Base-by-base conservation (phyloP, 495 filamentous ascomycete species). In the Jackrogersella minutella region DNA sequence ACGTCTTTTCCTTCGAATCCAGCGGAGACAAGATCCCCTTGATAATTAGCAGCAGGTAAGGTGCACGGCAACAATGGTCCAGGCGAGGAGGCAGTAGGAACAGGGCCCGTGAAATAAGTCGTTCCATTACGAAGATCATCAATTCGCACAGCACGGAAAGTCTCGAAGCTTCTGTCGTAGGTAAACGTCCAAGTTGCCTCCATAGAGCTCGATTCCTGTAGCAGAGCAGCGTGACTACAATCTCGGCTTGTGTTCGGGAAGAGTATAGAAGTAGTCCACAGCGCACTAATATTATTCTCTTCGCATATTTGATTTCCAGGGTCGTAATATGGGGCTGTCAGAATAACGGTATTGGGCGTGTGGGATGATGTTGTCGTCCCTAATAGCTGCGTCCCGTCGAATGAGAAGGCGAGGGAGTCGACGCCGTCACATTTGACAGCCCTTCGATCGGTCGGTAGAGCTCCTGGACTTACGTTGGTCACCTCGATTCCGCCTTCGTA, bases 201-300 rank as follows among this genome's bases (percentile, higher is more conserved):
- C 34, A 86, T 86, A 54, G 90, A 85, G n/a, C 84, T 83, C 30
- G 87, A 85, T 62, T 85, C 81, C 33, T 91, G 87, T 1, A 96
- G 78, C 16, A 94, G 69, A 1, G 88, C 88, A 36, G 90, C 92
- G 76, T 93, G 89, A 55, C 88, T 91, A 60, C 89, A 93, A 34
- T 90, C 88, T 36, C 85, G 82, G 53, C 87, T 91, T 16, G 85
- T 87, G 56, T 93, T 90, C 0, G 92, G 92, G 49, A 96, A 96
- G 0, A 96, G 78, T 24, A 96, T 93, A 37, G 93, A 93, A 1
- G 91, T 93, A 40, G 92, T 96, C 92, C 92, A 96, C 70, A 94
- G 81, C 5, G 87, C 88, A 70, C 89, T 90, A 36, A 94, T 83
- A 54, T 87, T 81, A 61, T 91, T 89, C 43, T 85, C 81, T 17